Evolutionary conservation across 192 early-diverging fungal species (phyloP).

Genomic region (Entomortierella parvispora): DNA sequence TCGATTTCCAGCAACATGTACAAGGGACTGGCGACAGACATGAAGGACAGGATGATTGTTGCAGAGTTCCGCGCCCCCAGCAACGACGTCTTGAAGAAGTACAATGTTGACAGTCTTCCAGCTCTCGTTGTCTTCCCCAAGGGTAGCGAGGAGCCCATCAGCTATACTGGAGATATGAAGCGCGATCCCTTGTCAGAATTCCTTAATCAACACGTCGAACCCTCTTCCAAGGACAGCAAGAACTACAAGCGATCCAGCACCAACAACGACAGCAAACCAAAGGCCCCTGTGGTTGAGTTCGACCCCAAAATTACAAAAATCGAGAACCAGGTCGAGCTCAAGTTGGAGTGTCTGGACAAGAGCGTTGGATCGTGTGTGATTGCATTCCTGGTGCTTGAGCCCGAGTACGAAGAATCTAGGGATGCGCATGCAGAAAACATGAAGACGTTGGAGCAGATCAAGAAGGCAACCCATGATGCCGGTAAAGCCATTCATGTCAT

Average conservation of each 20-base stretch:
- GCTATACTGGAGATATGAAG: conserved; percentile 76
- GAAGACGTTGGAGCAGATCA: conserved; percentile 51
- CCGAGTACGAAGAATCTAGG: conserved; percentile 53
- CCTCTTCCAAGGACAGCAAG: conserved; percentile 31
- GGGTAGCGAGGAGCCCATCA: conserved; percentile 51
- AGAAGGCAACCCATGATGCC: conserved; percentile 42
- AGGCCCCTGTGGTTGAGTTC: conserved; percentile 15
- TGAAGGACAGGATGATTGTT: conserved; percentile 73
- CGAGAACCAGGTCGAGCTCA: conserved; percentile 43
- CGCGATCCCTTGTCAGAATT: conserved; percentile 69
- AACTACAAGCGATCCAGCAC: conserved; percentile 19
- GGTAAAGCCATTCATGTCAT: conserved; percentile 58
- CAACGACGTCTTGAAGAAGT: conserved; percentile 58
- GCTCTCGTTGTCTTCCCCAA: conserved; percentile 73
- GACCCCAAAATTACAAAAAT: conserved; percentile 53
- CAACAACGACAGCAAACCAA: conserved; percentile 6
- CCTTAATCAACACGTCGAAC: conserved; percentile 67
- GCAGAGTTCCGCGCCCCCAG: conserved; percentile 75
- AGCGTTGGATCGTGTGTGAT: conserved; percentile 55
- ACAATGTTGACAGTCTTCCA: conserved; percentile 73
- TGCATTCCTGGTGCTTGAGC: conserved; percentile 51
- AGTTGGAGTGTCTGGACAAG: conserved; percentile 51
- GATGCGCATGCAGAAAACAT: conserved; percentile 54
- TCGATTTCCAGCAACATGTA: conserved; percentile 80
- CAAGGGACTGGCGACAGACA: conserved; percentile 86